phyloP scores from a whole-genome alignment of 2,329 filamentous ascomycete genomes.

The Seiridium unicorne region DNA sequence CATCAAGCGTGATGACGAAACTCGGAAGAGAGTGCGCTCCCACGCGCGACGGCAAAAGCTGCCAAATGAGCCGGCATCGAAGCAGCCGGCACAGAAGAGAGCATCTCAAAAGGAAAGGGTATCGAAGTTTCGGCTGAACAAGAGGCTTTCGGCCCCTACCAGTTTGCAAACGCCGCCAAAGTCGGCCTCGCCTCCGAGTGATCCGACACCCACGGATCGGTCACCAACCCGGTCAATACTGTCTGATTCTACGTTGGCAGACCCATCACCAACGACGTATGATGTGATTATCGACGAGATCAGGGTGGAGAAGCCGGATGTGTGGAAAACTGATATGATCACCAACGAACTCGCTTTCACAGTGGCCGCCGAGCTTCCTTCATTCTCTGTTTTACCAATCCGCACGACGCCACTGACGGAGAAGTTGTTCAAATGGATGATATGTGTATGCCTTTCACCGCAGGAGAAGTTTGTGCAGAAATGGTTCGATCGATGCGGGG shows the following conservation, averaged over 20 bases:
- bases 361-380: conserved; percentile 27
- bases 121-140: conserved; percentile 29
- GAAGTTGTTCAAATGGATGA: conserved; percentile 28
- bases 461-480: conserved; percentile 27
- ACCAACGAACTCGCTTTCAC: conserved; percentile 27
- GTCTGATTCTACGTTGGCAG: neutral
- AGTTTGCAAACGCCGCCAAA: neutral
- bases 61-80: conserved; percentile 18
- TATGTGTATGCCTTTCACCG: conserved; percentile 30
- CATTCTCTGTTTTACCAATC: conserved; percentile 28
- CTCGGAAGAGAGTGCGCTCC: conserved; percentile 30
- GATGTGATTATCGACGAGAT: neutral
- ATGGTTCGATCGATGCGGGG: conserved; percentile 29
- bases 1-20: conserved; percentile 31
- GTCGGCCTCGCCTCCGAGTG: neutral
- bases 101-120: conserved; percentile 28
- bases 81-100: conserved; percentile 19
- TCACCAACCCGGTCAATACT: neutral
- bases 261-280: conserved; percentile 7
- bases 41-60: conserved; percentile 31
- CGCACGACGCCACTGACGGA: conserved; percentile 31
- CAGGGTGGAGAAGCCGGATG: conserved; percentile 1
- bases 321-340: conserved; percentile 22
- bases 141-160: conserved; percentile 1
- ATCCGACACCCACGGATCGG: neutral